These are phyloP conservation scores for Penicillium corylophilum DNA, from an alignment of 2,329 filamentous ascomycete species.

Conservation along the genomic window DNA sequence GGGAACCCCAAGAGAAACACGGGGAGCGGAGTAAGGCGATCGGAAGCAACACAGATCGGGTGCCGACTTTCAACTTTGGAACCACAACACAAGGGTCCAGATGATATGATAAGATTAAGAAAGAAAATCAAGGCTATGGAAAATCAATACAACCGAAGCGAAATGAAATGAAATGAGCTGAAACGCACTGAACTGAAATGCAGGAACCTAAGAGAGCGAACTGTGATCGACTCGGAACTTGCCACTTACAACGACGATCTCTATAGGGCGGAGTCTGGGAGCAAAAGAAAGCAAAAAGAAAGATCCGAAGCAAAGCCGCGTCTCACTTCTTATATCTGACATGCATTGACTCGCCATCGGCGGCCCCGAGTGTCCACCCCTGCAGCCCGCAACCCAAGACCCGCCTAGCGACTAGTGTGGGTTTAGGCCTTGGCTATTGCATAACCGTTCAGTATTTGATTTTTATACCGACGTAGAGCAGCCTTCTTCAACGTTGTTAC, in stretches of 20 bases:
- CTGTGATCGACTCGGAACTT: conserved; percentile 8
- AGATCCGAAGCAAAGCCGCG: background rate
- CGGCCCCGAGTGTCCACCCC: conserved; percentile 10
- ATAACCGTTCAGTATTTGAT: background rate
- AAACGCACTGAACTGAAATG: background rate
- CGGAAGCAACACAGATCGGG: conserved; percentile 19
- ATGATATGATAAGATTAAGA: background rate
- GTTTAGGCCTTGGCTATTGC: background rate
- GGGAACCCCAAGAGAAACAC: conserved; percentile 1
- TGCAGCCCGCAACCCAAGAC: background rate
- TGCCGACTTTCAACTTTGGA: conserved; percentile 15
- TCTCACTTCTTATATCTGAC: conserved; percentile 14
- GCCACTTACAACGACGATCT: conserved; percentile 10
- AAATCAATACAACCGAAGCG: background rate
- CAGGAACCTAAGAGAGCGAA: conserved; percentile 8
- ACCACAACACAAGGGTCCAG: background rate
- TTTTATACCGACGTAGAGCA: background rate
- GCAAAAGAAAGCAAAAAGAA: background rate
- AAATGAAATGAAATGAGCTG: background rate
- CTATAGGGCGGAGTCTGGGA: conserved; percentile 8
- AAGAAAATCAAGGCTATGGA: background rate
- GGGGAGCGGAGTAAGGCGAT: conserved; percentile 24
- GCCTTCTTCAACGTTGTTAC: background rate
- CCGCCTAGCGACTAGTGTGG: background rate
- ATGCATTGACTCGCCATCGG: conserved; percentile 13